Evolutionary conservation across 139 green algal genomes (phyloP).

Genomic region (Coccomyxa sp.): DNA sequence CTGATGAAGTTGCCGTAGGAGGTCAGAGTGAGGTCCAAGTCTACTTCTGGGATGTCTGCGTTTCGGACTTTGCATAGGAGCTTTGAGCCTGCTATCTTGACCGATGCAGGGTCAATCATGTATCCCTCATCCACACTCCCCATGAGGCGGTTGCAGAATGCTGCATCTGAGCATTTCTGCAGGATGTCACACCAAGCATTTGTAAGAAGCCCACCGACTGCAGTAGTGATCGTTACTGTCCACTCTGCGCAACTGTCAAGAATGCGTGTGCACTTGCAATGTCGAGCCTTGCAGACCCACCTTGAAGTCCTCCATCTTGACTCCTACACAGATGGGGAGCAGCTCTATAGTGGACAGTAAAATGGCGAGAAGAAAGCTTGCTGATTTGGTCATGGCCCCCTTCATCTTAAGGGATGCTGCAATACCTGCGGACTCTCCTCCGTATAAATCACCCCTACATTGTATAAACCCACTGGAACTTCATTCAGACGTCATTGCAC

Average conservation of each 20-base stretch:
- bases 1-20: slow-evolving; percentile 66
- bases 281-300: no score
- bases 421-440: no score
- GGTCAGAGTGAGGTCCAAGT: slow-evolving; percentile 58
- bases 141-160: slow-evolving; percentile 85
- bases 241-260: no score
- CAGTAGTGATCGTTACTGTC: neutral
- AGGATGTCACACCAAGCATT: neutral
- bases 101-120: slow-evolving; percentile 38
- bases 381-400: no score
- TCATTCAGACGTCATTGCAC: no score
- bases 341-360: neutral
- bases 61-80: slow-evolving; percentile 55
- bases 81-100: slow-evolving; percentile 35
- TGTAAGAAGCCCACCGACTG: neutral
- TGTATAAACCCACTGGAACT: no score
- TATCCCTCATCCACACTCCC: slow-evolving; percentile 47
- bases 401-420: no score
- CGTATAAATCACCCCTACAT: no score
- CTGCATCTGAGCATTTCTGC: slow-evolving; percentile 77
- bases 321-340: slow-evolving; percentile 17
- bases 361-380: no score
- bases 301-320: slow-evolving; percentile 96
- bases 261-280: no score
- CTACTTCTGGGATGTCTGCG: slow-evolving; percentile 15